These are phyloP conservation scores for Dorcoceras hygrometricum DNA, from an alignment of 257 asterid species.

Conservation along the genomic window DNA sequence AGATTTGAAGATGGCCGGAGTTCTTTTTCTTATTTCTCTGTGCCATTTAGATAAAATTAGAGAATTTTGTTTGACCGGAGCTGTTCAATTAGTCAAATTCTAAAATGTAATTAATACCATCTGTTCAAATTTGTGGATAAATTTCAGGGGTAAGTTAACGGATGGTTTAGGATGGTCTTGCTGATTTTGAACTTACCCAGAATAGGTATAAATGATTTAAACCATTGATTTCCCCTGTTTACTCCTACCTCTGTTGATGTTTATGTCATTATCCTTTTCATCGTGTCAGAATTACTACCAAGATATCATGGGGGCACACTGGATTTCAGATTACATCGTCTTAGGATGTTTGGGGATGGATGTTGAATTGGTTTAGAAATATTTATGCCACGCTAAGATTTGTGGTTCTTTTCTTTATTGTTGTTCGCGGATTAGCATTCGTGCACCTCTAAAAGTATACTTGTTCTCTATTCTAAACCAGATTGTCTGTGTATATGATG, in stretches of 20 bases:
- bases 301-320: neutral
- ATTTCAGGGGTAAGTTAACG: neutral
- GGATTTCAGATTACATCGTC: neutral
- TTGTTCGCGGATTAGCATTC: conserved; percentile 1
- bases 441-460: neutral
- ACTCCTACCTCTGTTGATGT: neutral
- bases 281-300: neutral
- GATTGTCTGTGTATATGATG: conserved; percentile 22
- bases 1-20: too few species aligned
- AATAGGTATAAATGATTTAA: neutral
- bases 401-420: neutral
- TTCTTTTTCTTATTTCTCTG: too few species aligned
- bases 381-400: neutral
- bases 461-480: neutral
- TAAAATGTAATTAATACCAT: neutral
- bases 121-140: neutral
- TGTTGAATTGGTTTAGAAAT: too few species aligned
- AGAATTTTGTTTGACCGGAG: neutral
- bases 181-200: neutral
- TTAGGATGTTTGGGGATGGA: neutral
- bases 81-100: neutral
- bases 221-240: neutral
- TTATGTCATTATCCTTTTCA: neutral
- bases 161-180: neutral
- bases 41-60: too few species aligned